phyloP scores from a whole-genome alignment of 768 basidiomycete species.

The Leccinum longicurvipes region DNA sequence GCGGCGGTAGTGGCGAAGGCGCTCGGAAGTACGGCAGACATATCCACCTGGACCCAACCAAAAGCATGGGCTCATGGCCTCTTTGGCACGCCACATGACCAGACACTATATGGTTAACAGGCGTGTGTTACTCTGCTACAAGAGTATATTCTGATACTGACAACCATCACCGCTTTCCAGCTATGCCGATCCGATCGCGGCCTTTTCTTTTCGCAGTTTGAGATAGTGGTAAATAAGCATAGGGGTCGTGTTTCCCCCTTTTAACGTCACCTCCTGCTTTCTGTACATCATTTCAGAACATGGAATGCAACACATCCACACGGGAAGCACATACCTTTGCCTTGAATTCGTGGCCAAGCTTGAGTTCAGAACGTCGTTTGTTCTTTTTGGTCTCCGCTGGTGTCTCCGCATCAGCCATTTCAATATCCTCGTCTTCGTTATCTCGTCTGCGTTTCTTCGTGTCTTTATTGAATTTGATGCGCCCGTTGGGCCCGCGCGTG shows the following conservation, averaged over 20 bases:
- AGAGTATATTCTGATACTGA: constrained; percentile 2
- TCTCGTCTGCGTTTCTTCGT: constrained; percentile 88
- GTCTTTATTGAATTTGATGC: constrained; percentile 93
- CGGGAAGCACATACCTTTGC: constrained; percentile 70
- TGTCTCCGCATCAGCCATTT: constrained; percentile 71
- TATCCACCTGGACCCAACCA: constrained; percentile 56
- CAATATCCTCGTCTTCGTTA: constrained; percentile 62
- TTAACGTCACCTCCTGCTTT: constrained; percentile 94
- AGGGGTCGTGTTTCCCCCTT: constrained; percentile 83
- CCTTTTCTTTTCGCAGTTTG: constrained; percentile 72
- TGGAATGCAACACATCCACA: constrained; percentile 4
- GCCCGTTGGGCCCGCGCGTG: constrained; percentile 77
- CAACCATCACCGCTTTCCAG: constrained; percentile 52
- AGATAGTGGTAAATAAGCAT: constrained; percentile 82
- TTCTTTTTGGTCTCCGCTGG: constrained; percentile 42
- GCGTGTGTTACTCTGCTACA: neutral
- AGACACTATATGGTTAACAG: constrained; percentile 62
- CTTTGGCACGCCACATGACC: constrained; percentile 72
- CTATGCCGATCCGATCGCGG: constrained; percentile 51
- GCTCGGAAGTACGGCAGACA: constrained; percentile 35
- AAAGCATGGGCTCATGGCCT: constrained; percentile 56
- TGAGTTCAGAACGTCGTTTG: constrained; percentile 51
- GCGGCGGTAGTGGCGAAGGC: constrained; percentile 53
- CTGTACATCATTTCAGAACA: constrained; percentile 39
- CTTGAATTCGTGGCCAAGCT: constrained; percentile 87